phyloP scores from a whole-genome alignment of 2,329 filamentous ascomycete genomes.

The Trichoderma breve region DNA sequence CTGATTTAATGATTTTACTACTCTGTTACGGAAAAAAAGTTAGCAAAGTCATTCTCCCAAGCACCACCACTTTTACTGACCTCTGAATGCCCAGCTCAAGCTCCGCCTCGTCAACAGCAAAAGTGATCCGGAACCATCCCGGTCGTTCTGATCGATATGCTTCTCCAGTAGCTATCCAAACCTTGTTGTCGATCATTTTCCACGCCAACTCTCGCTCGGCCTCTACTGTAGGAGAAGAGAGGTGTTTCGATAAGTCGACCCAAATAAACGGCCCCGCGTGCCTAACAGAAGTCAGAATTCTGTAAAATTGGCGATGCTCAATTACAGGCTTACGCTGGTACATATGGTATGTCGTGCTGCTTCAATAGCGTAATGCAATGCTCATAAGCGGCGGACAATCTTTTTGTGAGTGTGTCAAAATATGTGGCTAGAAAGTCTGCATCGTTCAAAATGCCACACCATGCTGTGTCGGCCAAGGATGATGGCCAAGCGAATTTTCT shows the following conservation, averaged over 20 bases:
- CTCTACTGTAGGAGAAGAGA: neutral
- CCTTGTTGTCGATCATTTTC: conserved; percentile 1
- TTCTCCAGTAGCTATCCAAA: neutral
- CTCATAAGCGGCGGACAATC: neutral
- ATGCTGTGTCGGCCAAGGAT: neutral
- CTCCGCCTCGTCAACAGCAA: neutral
- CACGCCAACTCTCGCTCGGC: neutral
- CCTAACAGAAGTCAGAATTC: neutral
- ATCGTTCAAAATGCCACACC: neutral
- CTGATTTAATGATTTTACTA: neutral
- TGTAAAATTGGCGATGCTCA: neutral
- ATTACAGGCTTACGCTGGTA: neutral
- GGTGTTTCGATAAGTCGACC: neutral
- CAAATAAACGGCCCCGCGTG: neutral
- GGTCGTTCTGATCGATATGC: neutral
- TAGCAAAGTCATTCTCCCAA: neutral
- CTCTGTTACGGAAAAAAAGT: neutral
- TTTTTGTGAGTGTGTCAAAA: neutral
- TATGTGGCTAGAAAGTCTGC: neutral
- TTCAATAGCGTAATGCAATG: neutral
- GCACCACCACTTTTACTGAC: neutral
- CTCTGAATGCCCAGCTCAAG: neutral
- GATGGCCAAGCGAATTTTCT: neutral
- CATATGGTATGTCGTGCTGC: neutral
- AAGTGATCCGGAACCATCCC: neutral